A percentile compares a stretch with the other conserved stretches of the same genome.
phyloP scores from a whole-genome alignment of 1,284 basidiomycete genomes.

The Trichosporon faecale region DNA sequence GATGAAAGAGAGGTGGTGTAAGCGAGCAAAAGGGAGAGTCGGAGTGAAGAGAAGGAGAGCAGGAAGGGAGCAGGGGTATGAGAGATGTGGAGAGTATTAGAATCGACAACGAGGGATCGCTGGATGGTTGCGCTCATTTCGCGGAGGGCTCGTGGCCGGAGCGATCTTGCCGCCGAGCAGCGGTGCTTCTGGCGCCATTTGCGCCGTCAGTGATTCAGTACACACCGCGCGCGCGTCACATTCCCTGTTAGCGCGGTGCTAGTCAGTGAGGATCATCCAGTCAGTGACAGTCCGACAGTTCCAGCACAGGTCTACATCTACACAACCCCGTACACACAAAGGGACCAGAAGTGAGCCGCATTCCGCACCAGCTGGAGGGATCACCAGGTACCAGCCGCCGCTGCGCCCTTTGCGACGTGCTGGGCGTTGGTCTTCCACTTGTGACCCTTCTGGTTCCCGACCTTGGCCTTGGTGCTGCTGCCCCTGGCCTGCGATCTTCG shows the following conservation, averaged over 20 bases:
- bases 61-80: background rate
- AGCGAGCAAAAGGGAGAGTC: background rate
- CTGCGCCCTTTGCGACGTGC: constrained; percentile 9
- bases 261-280: background rate
- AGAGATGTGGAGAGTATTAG: background rate
- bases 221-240: background rate
- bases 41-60: background rate
- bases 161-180: background rate
- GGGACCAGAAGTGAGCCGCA: background rate
- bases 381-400: constrained; percentile 3
- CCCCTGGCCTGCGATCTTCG: constrained; percentile 56
- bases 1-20: background rate
- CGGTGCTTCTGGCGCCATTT: too few species aligned
- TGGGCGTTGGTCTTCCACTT: constrained; percentile 9
- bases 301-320: background rate
- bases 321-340: background rate
- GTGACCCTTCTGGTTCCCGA: constrained; percentile 6
- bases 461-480: background rate
- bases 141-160: background rate
- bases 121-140: background rate
- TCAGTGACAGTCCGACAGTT: background rate
- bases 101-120: background rate
- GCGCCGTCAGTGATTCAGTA: background rate
- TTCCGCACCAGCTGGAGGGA: background rate
- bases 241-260: background rate